A percentile compares a stretch with the other conserved stretches of the same genome.
Evolutionary conservation across 2,329 filamentous ascomycete genomes (phyloP).

Genomic region (Stagonosporopsis rhizophila): DNA sequence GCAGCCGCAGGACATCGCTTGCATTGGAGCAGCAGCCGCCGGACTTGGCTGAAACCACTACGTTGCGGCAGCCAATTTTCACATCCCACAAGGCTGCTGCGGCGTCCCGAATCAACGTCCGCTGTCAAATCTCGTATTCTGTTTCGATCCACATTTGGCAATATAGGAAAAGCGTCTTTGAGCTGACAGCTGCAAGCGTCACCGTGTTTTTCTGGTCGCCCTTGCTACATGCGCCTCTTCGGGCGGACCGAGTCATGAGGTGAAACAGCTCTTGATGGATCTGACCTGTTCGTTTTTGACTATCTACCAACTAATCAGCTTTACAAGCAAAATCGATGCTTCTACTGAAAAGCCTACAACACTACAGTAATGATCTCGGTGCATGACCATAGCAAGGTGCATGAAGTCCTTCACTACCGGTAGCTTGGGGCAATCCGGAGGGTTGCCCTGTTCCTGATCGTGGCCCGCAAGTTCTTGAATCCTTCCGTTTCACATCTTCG

Average conservation of each 20-base stretch:
- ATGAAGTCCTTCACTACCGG: conserved; percentile 11
- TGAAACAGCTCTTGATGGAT: not conserved
- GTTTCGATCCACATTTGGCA: conserved; percentile 10
- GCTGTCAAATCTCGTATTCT: conserved; percentile 15
- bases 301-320: too few species aligned
- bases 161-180: conserved; percentile 2
- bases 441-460: conserved; percentile 5
- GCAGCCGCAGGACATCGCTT: not conserved
- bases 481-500: conserved; percentile 14
- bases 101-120: conserved; percentile 13
- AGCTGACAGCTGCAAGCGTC: conserved; percentile 10
- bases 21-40: conserved; percentile 3
- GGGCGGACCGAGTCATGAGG: not conserved
- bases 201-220: conserved; percentile 12
- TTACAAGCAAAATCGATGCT: not conserved
- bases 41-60: conserved; percentile 17
- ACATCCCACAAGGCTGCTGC: conserved; percentile 10
- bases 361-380: not conserved
- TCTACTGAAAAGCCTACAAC: not conserved
- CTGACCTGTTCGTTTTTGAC: not conserved
- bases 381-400: conserved; percentile 8
- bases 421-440: not conserved
- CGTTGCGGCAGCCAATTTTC: conserved; percentile 20
- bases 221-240: conserved; percentile 5
- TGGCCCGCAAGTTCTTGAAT: conserved; percentile 7